These are phyloP conservation scores for Clonostachys solani DNA, from an alignment of 2,329 filamentous ascomycete species.

Conservation along the genomic window DNA sequence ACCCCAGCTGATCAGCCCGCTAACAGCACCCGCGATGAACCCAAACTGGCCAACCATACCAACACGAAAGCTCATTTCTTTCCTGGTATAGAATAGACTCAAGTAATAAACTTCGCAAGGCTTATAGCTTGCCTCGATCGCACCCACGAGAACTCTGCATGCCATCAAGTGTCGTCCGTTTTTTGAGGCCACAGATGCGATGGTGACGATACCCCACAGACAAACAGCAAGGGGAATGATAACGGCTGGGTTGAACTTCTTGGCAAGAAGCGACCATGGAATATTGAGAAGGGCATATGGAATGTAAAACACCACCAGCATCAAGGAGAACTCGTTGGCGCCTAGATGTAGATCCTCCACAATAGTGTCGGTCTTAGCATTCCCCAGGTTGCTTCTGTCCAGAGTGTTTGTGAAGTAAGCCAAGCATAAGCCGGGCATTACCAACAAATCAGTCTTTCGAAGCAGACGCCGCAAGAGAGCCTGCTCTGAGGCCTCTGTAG, in stretches of 20 bases:
- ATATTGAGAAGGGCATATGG: constrained; percentile 18
- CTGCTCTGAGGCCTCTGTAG: not conserved
- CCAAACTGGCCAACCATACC: constrained; percentile 11
- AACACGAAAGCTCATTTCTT: constrained; percentile 16
- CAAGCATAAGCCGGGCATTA: constrained; percentile 8
- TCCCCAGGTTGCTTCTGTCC: constrained; percentile 29
- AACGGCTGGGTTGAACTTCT: constrained; percentile 15
- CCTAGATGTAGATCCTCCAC: constrained; percentile 39
- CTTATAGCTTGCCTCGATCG: constrained; percentile 41
- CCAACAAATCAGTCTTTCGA: constrained; percentile 9
- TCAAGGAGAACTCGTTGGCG: constrained; percentile 32
- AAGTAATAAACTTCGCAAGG: constrained; percentile 36
- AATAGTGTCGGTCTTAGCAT: constrained; percentile 43
- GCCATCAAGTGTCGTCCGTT: constrained; percentile 37
- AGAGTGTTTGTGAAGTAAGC: constrained; percentile 4
- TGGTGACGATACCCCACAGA: constrained; percentile 15
- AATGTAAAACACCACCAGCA: constrained; percentile 24
- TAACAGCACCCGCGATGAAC: constrained; percentile 15
- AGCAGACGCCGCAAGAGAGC: constrained; percentile 1
- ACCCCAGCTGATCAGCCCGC: constrained; percentile 15
- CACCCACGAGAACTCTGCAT: constrained; percentile 30
- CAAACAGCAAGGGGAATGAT: constrained; percentile 18
- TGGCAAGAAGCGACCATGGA: constrained; percentile 13
- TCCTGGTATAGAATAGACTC: constrained; percentile 32
- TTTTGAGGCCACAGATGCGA: constrained; percentile 15